phyloP scores from a whole-genome alignment of 306 rosid genomes.

The Glycine soja region DNA sequence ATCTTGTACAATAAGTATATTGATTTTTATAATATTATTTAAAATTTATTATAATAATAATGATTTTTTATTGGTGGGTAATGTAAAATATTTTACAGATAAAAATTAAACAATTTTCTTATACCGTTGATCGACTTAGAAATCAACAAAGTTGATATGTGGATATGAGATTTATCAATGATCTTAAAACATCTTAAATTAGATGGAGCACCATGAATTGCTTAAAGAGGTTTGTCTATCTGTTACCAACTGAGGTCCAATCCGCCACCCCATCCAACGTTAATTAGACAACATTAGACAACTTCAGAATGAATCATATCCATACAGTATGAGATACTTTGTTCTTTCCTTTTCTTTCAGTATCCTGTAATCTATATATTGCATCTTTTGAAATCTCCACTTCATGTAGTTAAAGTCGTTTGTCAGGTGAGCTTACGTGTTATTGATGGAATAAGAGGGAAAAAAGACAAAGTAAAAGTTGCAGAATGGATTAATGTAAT shows the following conservation, averaged over 20 bases:
- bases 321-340: neutral
- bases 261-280: neutral
- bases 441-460: neutral
- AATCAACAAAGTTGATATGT: neutral
- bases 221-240: constrained; percentile 12
- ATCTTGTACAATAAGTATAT: no score
- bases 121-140: neutral
- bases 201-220: neutral
- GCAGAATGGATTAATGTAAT: constrained; percentile 3
- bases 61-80: no score
- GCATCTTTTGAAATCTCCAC: neutral
- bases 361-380: neutral
- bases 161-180: neutral
- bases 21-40: no score
- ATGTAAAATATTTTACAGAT: no score
- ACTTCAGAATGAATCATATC: constrained; percentile 2
- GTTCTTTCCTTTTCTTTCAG: constrained; percentile 23
- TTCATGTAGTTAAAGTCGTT: constrained; percentile 39
- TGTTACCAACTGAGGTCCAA: constrained; percentile 21
- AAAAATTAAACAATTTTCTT: no score
- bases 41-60: no score
- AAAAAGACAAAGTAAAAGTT: no score
- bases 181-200: constrained; percentile 3
- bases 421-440: neutral
- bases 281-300: constrained; percentile 6